These are phyloP conservation scores for Ceratobasidium sp. DNA, from an alignment of 1,284 basidiomycete genomes.

Conservation along the genomic window DNA sequence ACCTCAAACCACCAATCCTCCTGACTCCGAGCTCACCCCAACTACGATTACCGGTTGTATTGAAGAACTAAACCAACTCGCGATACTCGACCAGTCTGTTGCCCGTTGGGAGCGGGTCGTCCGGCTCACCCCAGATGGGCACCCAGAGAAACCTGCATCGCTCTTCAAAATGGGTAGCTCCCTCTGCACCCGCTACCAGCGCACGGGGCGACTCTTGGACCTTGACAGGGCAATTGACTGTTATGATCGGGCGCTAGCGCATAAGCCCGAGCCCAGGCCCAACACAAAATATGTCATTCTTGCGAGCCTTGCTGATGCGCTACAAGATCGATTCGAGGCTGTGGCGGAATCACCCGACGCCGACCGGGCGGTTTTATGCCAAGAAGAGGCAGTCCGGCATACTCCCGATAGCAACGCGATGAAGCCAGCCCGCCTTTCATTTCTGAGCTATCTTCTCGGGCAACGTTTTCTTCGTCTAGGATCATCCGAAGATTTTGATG, in stretches of 20 bases:
- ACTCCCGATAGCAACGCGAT: background rate
- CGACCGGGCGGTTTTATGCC: background rate
- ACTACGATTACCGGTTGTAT: too few relatives aligned
- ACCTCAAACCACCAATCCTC: too few relatives aligned
- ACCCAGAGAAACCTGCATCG: background rate
- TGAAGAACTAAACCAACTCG: too few relatives aligned
- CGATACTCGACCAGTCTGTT: background rate
- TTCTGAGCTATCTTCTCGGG: background rate
- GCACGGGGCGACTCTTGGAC: too few relatives aligned
- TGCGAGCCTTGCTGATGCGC: background rate
- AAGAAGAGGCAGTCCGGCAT: background rate
- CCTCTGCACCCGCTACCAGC: too few relatives aligned
- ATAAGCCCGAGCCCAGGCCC: too few relatives aligned
- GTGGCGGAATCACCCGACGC: background rate
- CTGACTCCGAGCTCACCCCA: too few relatives aligned
- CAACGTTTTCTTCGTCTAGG: background rate
- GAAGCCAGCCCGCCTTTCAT: background rate
- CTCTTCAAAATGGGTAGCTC: too few relatives aligned
- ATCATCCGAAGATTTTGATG: background rate
- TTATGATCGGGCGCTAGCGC: too few relatives aligned
- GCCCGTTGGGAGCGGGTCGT: background rate
- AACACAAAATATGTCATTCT: background rate
- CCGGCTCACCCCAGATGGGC: background rate
- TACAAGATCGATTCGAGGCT: background rate
- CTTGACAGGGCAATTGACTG: too few relatives aligned